Percentiles rank a stretch among this genome's conserved stretches.
phyloP scores from a whole-genome alignment of 495 filamentous ascomycete genomes.

The Penicillium atrosanguineum region DNA sequence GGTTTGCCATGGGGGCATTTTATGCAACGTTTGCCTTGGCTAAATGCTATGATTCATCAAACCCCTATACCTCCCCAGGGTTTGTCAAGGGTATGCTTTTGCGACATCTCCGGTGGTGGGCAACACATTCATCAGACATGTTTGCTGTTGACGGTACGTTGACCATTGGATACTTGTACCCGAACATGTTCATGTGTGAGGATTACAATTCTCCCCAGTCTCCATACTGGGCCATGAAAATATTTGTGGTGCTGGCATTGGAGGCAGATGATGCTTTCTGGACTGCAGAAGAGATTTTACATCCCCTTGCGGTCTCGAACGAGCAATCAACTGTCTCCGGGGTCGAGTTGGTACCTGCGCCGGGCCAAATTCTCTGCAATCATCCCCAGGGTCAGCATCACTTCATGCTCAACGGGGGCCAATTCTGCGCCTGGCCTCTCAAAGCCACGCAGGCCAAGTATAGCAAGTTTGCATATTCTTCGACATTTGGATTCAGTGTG shows the following conservation, averaged over 20 bases:
- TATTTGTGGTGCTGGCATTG: slow-evolving; percentile 65
- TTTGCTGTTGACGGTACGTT: slow-evolving; percentile 55
- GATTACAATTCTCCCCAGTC: slow-evolving; percentile 21
- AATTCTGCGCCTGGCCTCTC: slow-evolving; percentile 46
- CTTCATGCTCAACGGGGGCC: slow-evolving; percentile 12
- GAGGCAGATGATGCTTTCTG: slow-evolving; percentile 66
- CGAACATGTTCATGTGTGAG: slow-evolving; percentile 18
- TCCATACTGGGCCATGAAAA: slow-evolving; percentile 71
- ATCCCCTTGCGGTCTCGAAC: background rate
- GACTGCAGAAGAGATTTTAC: slow-evolving; percentile 41
- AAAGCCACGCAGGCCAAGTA: slow-evolving; percentile 75
- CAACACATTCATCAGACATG: slow-evolving; percentile 61
- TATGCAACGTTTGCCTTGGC: slow-evolving; percentile 70
- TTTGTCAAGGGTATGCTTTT: slow-evolving; percentile 69
- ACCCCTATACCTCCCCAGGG: slow-evolving; percentile 57
- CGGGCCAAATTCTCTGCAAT: slow-evolving; percentile 13
- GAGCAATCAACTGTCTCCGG: too few species aligned
- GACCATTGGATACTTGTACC: slow-evolving; percentile 71
- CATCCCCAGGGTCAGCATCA: slow-evolving; percentile 10
- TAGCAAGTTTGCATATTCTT: slow-evolving; percentile 67
- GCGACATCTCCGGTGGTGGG: slow-evolving; percentile 72
- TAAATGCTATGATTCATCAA: slow-evolving; percentile 45
- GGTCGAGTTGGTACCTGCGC: slow-evolving; percentile 6
- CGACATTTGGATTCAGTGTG: slow-evolving; percentile 57
- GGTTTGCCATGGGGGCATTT: slow-evolving; percentile 73